Evolutionary conservation across 2,329 filamentous ascomycete species (phyloP).

Genomic region (Botrytis deweyae): DNA sequence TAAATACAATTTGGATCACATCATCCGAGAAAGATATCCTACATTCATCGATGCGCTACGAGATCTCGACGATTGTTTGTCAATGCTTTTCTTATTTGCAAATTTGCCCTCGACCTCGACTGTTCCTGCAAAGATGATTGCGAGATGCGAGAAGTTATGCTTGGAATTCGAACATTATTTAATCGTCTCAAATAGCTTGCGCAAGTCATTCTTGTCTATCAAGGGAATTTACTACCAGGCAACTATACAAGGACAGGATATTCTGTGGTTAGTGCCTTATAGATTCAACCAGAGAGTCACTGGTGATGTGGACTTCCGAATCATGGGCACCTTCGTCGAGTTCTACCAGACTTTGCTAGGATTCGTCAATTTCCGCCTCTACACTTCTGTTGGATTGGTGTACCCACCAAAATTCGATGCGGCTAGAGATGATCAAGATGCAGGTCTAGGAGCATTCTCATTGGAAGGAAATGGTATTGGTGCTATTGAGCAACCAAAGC

Average conservation of each 20-base stretch:
- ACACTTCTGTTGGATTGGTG: slow-evolving; percentile 85
- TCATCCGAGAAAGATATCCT: slow-evolving; percentile 96
- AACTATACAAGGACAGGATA: slow-evolving; percentile 93
- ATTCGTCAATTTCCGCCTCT: slow-evolving; percentile 94
- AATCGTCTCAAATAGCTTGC: slow-evolving; percentile 84
- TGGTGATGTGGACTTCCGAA: slow-evolving; percentile 94
- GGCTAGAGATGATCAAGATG: slow-evolving; percentile 82
- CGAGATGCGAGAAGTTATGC: slow-evolving; percentile 86
- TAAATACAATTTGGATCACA: slow-evolving; percentile 88
- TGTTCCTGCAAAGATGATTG: slow-evolving; percentile 93
- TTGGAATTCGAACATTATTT: slow-evolving; percentile 98
- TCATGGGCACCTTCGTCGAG: slow-evolving; percentile 98
- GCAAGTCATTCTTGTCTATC: slow-evolving; percentile 96
- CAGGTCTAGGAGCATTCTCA: slow-evolving; percentile 86
- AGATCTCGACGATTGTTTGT: slow-evolving; percentile 94
- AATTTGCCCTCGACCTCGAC: slow-evolving; percentile 88
- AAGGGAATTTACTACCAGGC: slow-evolving; percentile 99
- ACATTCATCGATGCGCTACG: slow-evolving; percentile 93
- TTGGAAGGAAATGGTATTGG: slow-evolving; percentile 72
- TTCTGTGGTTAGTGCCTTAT: slow-evolving; percentile 96
- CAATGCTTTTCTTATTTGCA: slow-evolving; percentile 95
- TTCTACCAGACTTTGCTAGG: slow-evolving; percentile 97
- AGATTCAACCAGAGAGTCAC: slow-evolving; percentile 95
- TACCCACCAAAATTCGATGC: slow-evolving; percentile 95
- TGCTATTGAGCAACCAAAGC: slow-evolving; percentile 51